Conservation (phyloP, 2,329 filamentous ascomycete species). For the Ascochyta clinopodiicola region DNA sequence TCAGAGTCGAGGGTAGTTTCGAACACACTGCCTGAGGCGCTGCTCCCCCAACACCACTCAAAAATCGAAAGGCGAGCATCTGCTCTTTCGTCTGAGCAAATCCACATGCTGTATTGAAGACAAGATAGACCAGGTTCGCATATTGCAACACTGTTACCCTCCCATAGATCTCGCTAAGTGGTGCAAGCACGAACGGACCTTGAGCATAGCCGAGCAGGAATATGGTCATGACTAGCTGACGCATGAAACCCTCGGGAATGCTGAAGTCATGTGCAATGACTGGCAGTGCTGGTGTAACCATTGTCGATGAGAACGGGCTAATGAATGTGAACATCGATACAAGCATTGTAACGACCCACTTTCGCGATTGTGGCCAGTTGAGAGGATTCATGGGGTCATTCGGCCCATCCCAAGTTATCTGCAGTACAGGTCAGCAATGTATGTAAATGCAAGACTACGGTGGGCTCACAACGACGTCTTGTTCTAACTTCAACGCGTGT, state of each 20-base stretch:
- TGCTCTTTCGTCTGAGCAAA: conserved; percentile 40
- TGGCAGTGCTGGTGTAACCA: conserved; percentile 46
- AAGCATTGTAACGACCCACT: conserved; percentile 55
- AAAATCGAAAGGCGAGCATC: conserved; percentile 45
- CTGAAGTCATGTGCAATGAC: conserved; percentile 41
- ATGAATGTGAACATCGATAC: conserved; percentile 51
- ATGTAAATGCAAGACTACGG: not conserved
- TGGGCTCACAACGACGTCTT: conserved; percentile 28
- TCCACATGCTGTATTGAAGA: conserved; percentile 44
- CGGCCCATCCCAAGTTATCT: conserved; percentile 54
- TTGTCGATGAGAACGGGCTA: conserved; percentile 48
- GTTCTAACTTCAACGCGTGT: conserved; percentile 4
- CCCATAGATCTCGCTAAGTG: conserved; percentile 47
- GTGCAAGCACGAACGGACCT: conserved; percentile 46
- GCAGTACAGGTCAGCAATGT: conserved; percentile 14
- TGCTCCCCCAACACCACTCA: conserved; percentile 43
- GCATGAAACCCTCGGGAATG: conserved; percentile 39
- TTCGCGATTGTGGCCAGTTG: conserved; percentile 54
- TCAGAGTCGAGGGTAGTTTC: not conserved
- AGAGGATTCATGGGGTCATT: conserved; percentile 56
- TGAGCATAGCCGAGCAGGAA: conserved; percentile 48
- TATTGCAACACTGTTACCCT: conserved; percentile 43
- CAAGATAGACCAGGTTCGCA: conserved; percentile 44
- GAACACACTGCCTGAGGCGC: conserved; percentile 42
- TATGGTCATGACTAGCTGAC: conserved; percentile 44